Conservation (phyloP, 1,284 basidiomycete genomes). For the Cutaneotrichosporon spelunceum region DNA sequence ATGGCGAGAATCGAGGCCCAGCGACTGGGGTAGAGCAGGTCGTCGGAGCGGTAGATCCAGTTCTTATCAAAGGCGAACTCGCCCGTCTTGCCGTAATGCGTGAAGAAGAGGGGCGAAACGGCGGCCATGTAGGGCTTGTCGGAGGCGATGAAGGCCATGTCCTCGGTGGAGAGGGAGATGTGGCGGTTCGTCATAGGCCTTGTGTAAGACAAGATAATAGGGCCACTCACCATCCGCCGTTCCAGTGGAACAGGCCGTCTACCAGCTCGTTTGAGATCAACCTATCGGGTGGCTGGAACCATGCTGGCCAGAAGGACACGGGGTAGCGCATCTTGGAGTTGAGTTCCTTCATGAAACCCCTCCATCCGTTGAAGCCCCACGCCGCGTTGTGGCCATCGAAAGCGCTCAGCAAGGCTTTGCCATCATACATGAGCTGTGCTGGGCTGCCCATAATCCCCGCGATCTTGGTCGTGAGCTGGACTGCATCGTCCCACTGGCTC, state of each 20-base stretch:
- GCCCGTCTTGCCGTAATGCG: conserved; percentile 52
- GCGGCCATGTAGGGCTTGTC: conserved; percentile 61
- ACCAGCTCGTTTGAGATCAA: conserved; percentile 35
- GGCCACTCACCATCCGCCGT: conserved; percentile 45
- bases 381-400: conserved; percentile 41
- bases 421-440: conserved; percentile 23
- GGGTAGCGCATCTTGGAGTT: conserved; percentile 27
- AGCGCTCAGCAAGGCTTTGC: conserved; percentile 37
- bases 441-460: conserved; percentile 17
- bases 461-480: conserved; percentile 28
- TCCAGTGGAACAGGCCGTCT: conserved; percentile 49
- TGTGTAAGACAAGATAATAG: neutral
- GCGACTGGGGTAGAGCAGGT: conserved; percentile 46
- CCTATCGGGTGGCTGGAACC: conserved; percentile 46
- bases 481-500: conserved; percentile 24
- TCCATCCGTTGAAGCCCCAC: conserved; percentile 44
- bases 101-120: conserved; percentile 63
- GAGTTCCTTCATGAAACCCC: conserved; percentile 33
- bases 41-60: conserved; percentile 52
- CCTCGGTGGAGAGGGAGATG: conserved; percentile 30
- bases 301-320: conserved; percentile 49
- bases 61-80: conserved; percentile 52
- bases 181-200: conserved; percentile 40
- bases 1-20: conserved; percentile 41
- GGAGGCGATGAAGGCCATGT: conserved; percentile 36